Base-by-base conservation (phyloP, 2,329 filamentous ascomycete species). In the Stachybotrys echinatus region DNA sequence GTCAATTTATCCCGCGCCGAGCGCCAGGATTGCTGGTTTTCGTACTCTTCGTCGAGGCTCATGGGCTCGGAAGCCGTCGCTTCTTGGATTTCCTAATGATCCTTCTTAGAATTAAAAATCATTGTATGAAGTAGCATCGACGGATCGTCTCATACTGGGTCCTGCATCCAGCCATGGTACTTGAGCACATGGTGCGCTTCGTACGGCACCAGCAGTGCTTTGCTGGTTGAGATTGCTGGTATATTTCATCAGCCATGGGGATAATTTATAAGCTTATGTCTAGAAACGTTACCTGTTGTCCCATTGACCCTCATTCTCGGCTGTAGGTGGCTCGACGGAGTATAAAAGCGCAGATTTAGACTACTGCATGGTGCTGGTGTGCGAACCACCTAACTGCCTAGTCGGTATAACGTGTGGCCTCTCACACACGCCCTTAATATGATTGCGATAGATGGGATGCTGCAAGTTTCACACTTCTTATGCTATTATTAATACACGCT, bases 121-220 rank as follows among this genome's bases (percentile, higher is more conserved):
- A n/a, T 12, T 22, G 4, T n/a, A 37, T n/a, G 8, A 19, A 12
- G 21, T 12, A 38, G 12, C 40, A 23, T n/a, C n/a, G n/a, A n/a
- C n/a, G n/a, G n/a, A n/a, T n/a, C n/a, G n/a, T n/a, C n/a, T n/a
- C n/a, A n/a, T 64, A 80, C 87, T 47, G 85, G 78, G 61, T 94
- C 85, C 73, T 92, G 80, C 92, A 97, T 96, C 92, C 92, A 97
- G 61, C 77, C 73, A 65, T 96, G 89, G 65, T 96, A 96, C 37
- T 78, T 84, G 17, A 77, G 77, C 21, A 97, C 92, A 73, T 96
- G 92, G 62, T 84, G 87, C 37, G 76, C 70, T 54, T 86, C 85
- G 68, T 96, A 96, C 0, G 92, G 92, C 10, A 96, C 90, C 10
- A 97, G 79, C 18, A 95, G 78, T 42, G 88, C 74, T 46, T 74